Evolutionary conservation across 2,329 filamentous ascomycete species (phyloP).

Genomic region (Curvularia sp.): DNA sequence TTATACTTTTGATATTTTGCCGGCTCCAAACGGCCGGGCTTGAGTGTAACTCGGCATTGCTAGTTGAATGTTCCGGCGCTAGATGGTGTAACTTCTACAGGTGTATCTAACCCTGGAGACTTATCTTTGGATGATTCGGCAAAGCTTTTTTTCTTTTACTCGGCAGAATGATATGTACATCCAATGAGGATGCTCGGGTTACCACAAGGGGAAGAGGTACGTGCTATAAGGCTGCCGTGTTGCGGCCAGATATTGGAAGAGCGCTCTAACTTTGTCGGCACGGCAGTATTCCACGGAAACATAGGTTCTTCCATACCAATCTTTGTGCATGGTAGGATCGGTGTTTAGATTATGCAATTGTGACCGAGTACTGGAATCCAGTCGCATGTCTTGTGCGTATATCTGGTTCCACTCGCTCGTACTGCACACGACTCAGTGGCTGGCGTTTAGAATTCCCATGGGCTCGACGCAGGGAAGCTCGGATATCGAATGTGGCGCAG

Average conservation of each 20-base stretch:
- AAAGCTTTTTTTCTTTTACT: too few species aligned
- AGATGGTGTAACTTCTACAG: not conserved
- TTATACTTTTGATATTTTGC: not conserved
- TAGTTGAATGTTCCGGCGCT: not conserved
- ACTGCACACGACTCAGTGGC: not conserved
- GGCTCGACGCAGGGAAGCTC: not conserved
- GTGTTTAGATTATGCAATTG: not conserved
- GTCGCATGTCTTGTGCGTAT: not conserved
- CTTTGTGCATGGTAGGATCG: not conserved
- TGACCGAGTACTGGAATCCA: not conserved
- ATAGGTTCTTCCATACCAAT: not conserved
- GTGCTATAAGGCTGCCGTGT: too few species aligned
- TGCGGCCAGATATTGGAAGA: too few species aligned
- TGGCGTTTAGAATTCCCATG: not conserved
- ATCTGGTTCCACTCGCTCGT: not conserved
- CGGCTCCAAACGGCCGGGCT: not conserved
- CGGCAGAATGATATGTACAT: too few species aligned
- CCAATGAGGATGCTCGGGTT: too few species aligned
- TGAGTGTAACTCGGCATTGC: too few species aligned
- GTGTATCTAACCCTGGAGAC: not conserved
- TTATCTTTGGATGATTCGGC: not conserved
- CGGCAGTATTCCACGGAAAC: not conserved
- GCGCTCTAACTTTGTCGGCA: too few species aligned
- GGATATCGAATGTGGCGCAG: not conserved
- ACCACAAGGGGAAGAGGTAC: too few species aligned